phyloP scores from a whole-genome alignment of 73 alveolate species.

The Urostyla sp. region DNA sequence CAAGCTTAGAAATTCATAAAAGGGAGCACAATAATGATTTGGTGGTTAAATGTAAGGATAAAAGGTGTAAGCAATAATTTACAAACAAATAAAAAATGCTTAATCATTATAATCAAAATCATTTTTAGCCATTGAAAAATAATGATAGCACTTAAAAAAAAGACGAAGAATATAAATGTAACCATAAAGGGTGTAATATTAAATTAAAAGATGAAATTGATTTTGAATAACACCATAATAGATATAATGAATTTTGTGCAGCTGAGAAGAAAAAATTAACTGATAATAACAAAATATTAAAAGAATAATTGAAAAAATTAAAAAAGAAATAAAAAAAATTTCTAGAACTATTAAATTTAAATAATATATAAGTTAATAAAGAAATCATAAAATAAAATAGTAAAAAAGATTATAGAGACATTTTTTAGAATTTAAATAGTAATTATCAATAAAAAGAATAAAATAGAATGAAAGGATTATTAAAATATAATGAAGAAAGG shows the following conservation, averaged over 20 bases:
- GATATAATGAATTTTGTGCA: constrained; percentile 20
- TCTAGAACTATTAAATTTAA: not conserved
- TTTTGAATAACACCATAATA: constrained; percentile 11
- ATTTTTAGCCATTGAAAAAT: not conserved
- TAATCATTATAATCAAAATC: constrained; percentile 9
- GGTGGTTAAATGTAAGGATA: constrained; percentile 2
- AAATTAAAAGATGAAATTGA: not conserved
- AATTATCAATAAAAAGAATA: not conserved
- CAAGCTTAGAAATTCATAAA: constrained; percentile 5
- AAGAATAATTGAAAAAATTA: not conserved
- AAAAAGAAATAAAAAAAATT: not conserved
- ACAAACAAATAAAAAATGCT: not conserved
- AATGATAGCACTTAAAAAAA: not conserved
- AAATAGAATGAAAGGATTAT: constrained; percentile 15
- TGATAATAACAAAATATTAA: not conserved
- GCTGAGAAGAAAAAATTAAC: not conserved
- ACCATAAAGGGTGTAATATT: constrained; percentile 11
- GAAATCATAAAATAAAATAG: not conserved
- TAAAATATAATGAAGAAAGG: constrained; percentile 10
- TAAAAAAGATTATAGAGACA: not conserved
- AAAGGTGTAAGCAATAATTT: constrained; percentile 16
- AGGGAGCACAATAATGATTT: constrained; percentile 1
- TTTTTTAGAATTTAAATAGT: not conserved
- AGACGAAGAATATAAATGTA: not conserved
- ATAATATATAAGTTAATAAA: not conserved